A percentile compares a stretch with the other conserved stretches of the same genome.
Evolutionary conservation across 192 early-diverging fungal genomes (phyloP).

Genomic region (Coemansia sp.): DNA sequence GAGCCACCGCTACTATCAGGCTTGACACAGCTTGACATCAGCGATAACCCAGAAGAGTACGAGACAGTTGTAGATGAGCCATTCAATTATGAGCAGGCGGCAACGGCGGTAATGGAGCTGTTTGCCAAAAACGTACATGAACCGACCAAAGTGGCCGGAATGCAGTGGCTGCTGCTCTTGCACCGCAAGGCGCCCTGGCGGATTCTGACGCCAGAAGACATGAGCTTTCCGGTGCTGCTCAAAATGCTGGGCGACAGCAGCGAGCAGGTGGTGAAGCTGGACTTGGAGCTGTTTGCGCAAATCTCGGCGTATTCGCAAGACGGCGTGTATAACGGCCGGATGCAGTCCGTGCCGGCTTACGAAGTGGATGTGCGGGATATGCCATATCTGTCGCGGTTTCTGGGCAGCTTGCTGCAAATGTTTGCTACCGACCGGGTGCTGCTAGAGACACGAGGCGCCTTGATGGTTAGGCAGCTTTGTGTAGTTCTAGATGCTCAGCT

Average conservation of each 20-base stretch:
- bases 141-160: conserved; percentile 83
- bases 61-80: conserved; percentile 52
- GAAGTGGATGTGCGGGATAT: conserved; percentile 8
- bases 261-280: conserved; percentile 91
- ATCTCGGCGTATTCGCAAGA: conserved; percentile 58
- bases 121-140: conserved; percentile 79
- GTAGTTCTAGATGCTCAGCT: conserved; percentile 84
- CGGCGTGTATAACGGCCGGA: not conserved
- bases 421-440: conserved; percentile 87
- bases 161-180: conserved; percentile 97
- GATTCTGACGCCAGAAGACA: conserved; percentile 85
- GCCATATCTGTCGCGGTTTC: conserved; percentile 81
- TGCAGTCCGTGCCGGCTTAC: not conserved
- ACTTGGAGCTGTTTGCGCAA: conserved; percentile 92
- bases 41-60: not conserved
- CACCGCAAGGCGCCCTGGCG: conserved; percentile 86
- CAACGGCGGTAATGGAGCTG: conserved; percentile 69
- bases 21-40: not conserved
- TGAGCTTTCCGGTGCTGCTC: conserved; percentile 82
- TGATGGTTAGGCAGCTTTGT: conserved; percentile 94
- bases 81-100: conserved; percentile 83
- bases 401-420: conserved; percentile 82
- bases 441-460: conserved; percentile 82
- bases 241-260: conserved; percentile 88
- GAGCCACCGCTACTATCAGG: not conserved